Conservation (phyloP, 2,329 filamentous ascomycete genomes). For the Aspergillus ochraceus region DNA sequence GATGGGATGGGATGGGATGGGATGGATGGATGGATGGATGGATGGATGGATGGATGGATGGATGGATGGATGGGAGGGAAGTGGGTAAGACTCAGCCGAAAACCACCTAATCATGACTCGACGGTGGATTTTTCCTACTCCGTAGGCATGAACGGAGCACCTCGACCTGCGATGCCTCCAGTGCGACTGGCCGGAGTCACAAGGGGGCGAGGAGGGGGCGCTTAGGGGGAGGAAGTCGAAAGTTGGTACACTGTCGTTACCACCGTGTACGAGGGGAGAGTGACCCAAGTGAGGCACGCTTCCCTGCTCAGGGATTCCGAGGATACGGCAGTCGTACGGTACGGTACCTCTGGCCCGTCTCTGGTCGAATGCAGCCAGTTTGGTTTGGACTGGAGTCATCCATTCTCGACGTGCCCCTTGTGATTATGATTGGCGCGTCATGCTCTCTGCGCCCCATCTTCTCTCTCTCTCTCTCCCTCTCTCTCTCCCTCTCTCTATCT, state of each 20-base stretch:
- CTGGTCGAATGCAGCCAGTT: conserved; percentile 4
- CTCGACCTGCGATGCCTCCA: not conserved
- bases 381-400: conserved; percentile 3
- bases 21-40: not conserved
- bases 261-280: not conserved
- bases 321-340: not conserved
- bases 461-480: not conserved
- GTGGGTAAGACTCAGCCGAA: conserved; percentile 1
- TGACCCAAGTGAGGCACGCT: too few species aligned
- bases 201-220: conserved; percentile 2
- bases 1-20: not conserved
- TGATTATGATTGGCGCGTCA: conserved; percentile 3
- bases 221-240: not conserved
- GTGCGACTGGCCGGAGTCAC: conserved; percentile 4
- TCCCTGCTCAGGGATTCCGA: too few species aligned
- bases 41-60: not conserved
- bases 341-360: not conserved
- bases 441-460: conserved; percentile 1
- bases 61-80: not conserved
- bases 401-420: not conserved
- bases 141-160: not conserved
- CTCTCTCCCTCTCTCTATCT: too few species aligned
- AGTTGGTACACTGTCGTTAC: too few species aligned
- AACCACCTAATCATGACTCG: conserved; percentile 8
- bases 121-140: not conserved